A percentile compares a stretch with the other conserved stretches of the same genome.
Evolutionary conservation across 257 asterid genomes (phyloP).

Genomic region (Echium plantagineum): DNA sequence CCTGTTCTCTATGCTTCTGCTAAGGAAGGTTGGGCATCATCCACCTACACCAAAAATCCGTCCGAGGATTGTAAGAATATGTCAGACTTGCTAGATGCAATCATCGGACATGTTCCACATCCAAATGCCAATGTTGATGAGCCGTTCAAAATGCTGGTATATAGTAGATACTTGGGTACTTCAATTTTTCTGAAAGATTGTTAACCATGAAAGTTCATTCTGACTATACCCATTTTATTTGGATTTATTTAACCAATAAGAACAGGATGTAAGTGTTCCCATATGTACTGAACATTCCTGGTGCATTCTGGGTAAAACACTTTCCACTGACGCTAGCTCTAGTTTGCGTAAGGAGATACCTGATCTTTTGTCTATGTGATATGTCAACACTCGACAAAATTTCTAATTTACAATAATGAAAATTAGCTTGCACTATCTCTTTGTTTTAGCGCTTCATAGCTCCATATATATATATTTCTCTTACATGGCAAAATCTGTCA

Average conservation of each 20-base stretch:
- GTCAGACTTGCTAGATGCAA: constrained; percentile 88
- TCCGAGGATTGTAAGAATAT: constrained; percentile 61
- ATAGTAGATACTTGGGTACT: constrained; percentile 15
- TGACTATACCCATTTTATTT: background rate
- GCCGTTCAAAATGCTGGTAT: constrained; percentile 96
- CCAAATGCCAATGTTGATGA: constrained; percentile 69
- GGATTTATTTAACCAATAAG: background rate
- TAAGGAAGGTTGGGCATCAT: constrained; percentile 98
- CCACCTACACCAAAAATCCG: constrained; percentile 76
- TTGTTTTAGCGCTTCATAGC: background rate
- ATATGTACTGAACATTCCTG: too few species aligned
- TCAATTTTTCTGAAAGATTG: background rate
- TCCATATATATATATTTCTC: background rate
- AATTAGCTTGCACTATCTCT: background rate
- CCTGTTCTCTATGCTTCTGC: constrained; percentile 99
- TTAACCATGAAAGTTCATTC: background rate
- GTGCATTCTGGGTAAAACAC: too few species aligned
- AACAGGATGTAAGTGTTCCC: too few species aligned
- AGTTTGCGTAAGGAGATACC: background rate
- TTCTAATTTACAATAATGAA: too few species aligned
- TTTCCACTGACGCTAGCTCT: background rate
- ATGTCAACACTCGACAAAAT: background rate
- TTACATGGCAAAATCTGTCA: too few species aligned
- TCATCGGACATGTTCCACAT: constrained; percentile 68
- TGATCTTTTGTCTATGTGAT: background rate